Evolutionary conservation across 2,329 filamentous ascomycete genomes (phyloP), one percentile per base, ranked within the genome.

Genomic region (Coniochaeta sp.): DNA sequence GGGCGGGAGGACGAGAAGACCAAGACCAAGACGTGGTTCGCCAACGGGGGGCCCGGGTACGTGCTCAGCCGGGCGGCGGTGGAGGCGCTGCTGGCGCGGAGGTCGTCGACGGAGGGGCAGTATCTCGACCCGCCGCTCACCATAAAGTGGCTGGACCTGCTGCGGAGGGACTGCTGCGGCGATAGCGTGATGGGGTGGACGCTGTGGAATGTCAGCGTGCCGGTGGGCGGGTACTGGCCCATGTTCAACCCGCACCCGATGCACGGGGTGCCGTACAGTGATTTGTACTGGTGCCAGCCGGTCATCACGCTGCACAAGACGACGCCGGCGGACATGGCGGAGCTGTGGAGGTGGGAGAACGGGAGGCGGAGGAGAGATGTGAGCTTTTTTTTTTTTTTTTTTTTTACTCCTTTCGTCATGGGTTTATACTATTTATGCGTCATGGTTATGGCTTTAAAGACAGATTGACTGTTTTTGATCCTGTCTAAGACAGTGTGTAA

Each of bases 131-230:
- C 71, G 1, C 68, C 75, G n/a, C 62, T 73, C 42, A 72, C 68
- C 36, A 67, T 74, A 59, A 72, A 71, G 61, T 80, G 76, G 71
- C 70, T 77, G 54, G 69, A 74, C 6, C 62, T 75, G 38, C 70
- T 80, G 24, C 70, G 71, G 32, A 65, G 73, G 14, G 81, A 85
- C 61, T 82, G 79, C 67, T 82, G 80, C 57, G 81, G 81, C 6
- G 81, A 83, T 59, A 79, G 78, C 44, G 74, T 83, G 7, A 67
- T 82, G 3, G 81, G 80, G 3, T 79, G 74, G 69, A 75, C 74
- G 5, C 64, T 83, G 52, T 73, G 72, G 62, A 73, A 78, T 44
- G 75, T 73, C 22, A 76, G 76, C 1, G 72, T 82, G 10, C 65
- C 70, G 4, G 58, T 83, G 61, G 76, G 74, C 19, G 79, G 79